A percentile compares a stretch with the other conserved stretches of the same genome.
phyloP scores from a whole-genome alignment of 805 yeast genomes.

The Starmerella floris region DNA sequence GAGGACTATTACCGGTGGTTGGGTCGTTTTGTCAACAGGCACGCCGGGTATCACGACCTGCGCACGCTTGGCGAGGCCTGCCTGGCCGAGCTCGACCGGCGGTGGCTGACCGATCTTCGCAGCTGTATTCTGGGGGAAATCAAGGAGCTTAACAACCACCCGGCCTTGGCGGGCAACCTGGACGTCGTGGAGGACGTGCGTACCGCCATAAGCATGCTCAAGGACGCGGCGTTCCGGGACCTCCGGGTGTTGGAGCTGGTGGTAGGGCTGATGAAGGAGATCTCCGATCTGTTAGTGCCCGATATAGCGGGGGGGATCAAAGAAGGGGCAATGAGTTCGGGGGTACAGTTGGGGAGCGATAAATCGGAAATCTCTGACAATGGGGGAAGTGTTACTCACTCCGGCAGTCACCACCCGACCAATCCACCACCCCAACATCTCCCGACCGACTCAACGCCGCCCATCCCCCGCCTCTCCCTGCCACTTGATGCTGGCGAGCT shows the following conservation, averaged over 20 bases:
- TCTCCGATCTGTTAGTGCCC: background rate
- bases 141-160: background rate
- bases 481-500: background rate
- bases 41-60: background rate
- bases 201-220: background rate
- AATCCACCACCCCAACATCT: too few relatives aligned
- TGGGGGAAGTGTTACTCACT: too few relatives aligned
- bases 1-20: background rate
- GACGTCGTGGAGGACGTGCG: background rate
- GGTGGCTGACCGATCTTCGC: background rate
- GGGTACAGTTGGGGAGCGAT: too few relatives aligned
- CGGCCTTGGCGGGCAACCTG: background rate
- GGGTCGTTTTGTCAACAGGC: background rate
- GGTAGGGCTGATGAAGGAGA: background rate
- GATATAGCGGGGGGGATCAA: too few relatives aligned
- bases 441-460: too few relatives aligned
- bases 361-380: too few relatives aligned
- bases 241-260: background rate
- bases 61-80: background rate
- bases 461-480: too few relatives aligned
- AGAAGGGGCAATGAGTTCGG: too few relatives aligned
- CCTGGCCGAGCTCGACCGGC: background rate
- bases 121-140: background rate
- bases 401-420: too few relatives aligned
- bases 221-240: background rate